phyloP scores from a whole-genome alignment of 257 asterid genomes.

The Cruciata laevipes region DNA sequence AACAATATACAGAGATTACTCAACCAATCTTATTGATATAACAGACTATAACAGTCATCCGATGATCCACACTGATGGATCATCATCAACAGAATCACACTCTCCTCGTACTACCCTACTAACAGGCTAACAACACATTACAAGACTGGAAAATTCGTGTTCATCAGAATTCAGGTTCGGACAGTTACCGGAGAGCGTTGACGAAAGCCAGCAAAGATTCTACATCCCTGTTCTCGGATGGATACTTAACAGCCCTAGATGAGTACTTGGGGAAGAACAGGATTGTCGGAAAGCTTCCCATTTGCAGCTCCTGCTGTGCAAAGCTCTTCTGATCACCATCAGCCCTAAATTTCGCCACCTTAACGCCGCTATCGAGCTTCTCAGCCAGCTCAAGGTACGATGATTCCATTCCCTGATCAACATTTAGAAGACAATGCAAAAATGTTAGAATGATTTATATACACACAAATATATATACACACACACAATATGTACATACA shows the following conservation, averaged over 20 bases:
- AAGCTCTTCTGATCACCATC: constrained; percentile 80
- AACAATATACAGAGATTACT: neutral
- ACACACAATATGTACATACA: too few species aligned
- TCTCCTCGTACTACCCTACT: constrained; percentile 2
- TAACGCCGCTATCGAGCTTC: constrained; percentile 50
- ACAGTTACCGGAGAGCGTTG: constrained; percentile 41
- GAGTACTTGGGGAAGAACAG: constrained; percentile 70
- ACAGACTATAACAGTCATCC: neutral
- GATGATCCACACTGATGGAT: neutral
- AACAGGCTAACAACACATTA: neutral
- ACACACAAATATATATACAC: too few species aligned
- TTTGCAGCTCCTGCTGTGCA: constrained; percentile 54
- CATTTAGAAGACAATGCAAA: neutral
- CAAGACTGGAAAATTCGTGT: neutral
- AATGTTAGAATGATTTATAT: constrained; percentile 6
- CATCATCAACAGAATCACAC: neutral
- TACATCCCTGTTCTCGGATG: constrained; percentile 75
- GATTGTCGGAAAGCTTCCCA: constrained; percentile 76
- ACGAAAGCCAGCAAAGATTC: constrained; percentile 73
- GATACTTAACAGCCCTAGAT: constrained; percentile 54
- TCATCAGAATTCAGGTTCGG: neutral
- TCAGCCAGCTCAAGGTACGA: constrained; percentile 59
- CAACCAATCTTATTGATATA: neutral
- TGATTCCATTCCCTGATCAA: constrained; percentile 52
- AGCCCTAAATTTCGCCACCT: constrained; percentile 76